Evolutionary conservation across 2,329 filamentous ascomycete genomes (phyloP), one percentile per base, ranked within the genome.

Genomic region (Capronia americana): DNA sequence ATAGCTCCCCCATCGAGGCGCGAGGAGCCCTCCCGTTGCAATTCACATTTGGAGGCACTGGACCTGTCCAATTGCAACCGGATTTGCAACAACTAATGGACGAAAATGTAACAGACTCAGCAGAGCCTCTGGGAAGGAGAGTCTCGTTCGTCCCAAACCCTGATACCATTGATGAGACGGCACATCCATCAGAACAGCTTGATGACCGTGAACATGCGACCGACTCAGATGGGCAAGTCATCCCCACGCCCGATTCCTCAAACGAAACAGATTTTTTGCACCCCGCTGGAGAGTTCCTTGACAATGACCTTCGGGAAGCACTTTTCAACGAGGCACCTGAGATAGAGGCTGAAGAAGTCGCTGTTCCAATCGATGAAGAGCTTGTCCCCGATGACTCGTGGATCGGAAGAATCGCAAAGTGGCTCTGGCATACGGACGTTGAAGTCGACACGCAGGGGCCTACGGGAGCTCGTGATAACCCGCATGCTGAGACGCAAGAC

Each of bases 401-500:
- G 14, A 30, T 60, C 24, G 74, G 76, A 14, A 73, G 69, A 30
- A 58, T 79, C 44, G 69, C 77, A 20, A 73, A 80, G 67, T 83
- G 79, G 79, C 79, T 83, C 62, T 83, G 81, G 81, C 79, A 79
- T 32, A 79, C 77, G 41, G 73, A 81, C 12, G 70, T 73, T 17
- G 71, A 58, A 70, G 72, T 11, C 65, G 69, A 64, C 63, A 55
- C 41, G 77, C 80, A 66, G 79, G 86, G 64, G 78, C 77, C 46
- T 76, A 78, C 60, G 78, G 74, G 17, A 80, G 78, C 78, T 58
- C 78, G 74, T 17, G 80, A 78, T 12, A 12, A 24, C 30, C 24
- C 34, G 14, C 32, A 53, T 32, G 58, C 14, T 10, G 38, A 62
- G 11, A 57, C 32, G 24, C 61, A 57, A 12, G 82, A 88, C 61